These are phyloP conservation scores for Macroventuria anomochaeta DNA, from an alignment of 2,329 filamentous ascomycete genomes.

Conservation along the genomic window DNA sequence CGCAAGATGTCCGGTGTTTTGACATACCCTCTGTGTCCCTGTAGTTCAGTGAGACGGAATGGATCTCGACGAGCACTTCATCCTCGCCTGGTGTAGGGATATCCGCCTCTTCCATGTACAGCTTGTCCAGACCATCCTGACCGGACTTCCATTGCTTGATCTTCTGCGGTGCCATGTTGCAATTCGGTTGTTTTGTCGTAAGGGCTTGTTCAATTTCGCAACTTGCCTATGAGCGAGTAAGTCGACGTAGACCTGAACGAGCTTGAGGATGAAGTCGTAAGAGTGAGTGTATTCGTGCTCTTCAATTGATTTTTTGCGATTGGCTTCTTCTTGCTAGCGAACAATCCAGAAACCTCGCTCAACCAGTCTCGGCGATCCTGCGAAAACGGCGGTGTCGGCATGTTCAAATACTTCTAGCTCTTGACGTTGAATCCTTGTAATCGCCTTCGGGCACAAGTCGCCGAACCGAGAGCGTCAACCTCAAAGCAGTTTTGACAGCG, in stretches of 20 bases:
- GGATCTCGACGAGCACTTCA: conserved; percentile 60
- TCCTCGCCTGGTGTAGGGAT: conserved; percentile 47
- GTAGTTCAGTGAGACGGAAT: conserved; percentile 62
- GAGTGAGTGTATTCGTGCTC: conserved; percentile 17
- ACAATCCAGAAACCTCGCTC: conserved; percentile 39
- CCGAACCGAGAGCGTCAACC: conserved; percentile 5
- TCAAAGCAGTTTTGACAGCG: conserved; percentile 14
- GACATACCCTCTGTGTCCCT: conserved; percentile 56
- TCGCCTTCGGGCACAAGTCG: conserved; percentile 11
- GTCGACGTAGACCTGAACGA: conserved; percentile 16
- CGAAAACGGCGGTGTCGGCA: conserved; percentile 48
- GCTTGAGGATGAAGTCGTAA: conserved; percentile 10
- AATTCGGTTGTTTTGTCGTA: conserved; percentile 10
- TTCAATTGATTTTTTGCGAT: conserved; percentile 18
- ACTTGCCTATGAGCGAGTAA: conserved; percentile 11
- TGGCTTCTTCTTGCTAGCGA: conserved; percentile 28
- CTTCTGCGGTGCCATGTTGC: conserved; percentile 35
- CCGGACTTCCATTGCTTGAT: conserved; percentile 52
- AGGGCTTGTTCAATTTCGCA: conserved; percentile 12
- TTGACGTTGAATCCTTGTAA: conserved; percentile 10
- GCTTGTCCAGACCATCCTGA: conserved; percentile 53
- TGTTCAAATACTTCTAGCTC: conserved; percentile 17
- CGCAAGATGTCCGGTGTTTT: too few species aligned
- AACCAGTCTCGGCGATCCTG: conserved; percentile 47
- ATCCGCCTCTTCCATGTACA: conserved; percentile 44